phyloP scores from a whole-genome alignment of 345 rosid genomes.

The rapeseed (Brassica napus) region Da-Ae NC_063437.1:8315001-8315500 shows the following conservation, averaged over 20 bases:
- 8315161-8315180: not conserved
- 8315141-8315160: not conserved
- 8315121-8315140: not conserved
- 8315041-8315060: not conserved
- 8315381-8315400: not conserved
- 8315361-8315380: not conserved
- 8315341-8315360: not conserved
- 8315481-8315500: not conserved
- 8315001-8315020: not conserved
- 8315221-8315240: not conserved
- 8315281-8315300: not conserved
- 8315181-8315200: not conserved
- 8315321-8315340: not conserved
- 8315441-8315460: not conserved
- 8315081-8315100: not conserved
- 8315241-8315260: not conserved
- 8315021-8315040: too few relatives aligned
- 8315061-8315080: not conserved
- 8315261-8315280: not conserved
- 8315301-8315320: not conserved
- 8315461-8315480: not conserved
- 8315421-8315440: not conserved
- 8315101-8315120: not conserved
- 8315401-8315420: not conserved
- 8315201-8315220: not conserved